Evolutionary conservation across 345 rosid genomes (phyloP).

Genomic region (Punica granatum): DNA sequence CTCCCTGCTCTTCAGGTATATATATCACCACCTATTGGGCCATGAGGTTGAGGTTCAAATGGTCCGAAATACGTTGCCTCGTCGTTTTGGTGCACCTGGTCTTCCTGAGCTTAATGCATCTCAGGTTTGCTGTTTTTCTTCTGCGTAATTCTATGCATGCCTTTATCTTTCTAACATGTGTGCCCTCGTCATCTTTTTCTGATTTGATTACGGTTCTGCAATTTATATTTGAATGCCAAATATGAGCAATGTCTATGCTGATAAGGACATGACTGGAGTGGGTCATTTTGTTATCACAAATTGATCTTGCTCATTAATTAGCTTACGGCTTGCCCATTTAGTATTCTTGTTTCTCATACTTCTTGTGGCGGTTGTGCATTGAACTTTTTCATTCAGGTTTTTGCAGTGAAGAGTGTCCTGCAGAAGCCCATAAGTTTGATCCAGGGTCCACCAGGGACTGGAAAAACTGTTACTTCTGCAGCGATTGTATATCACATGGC

Average conservation of each 20-base stretch:
- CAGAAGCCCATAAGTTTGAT: conserved; percentile 97
- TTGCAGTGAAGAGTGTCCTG: conserved; percentile 96
- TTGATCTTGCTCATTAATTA: not conserved
- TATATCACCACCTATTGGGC: conserved; percentile 93
- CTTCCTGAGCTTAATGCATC: conserved; percentile 99
- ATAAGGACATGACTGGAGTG: not conserved
- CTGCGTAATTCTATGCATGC: not conserved
- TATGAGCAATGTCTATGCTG: not conserved
- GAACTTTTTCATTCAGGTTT: conserved; percentile 43
- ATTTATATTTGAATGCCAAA: not conserved
- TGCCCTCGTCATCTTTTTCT: not conserved
- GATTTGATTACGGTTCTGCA: not conserved
- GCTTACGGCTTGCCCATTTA: not conserved
- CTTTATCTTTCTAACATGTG: not conserved
- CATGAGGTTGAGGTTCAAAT: conserved; percentile 98
- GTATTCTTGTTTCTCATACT: not conserved
- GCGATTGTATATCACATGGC: conserved; percentile 99
- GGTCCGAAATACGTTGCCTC: conserved; percentile 86
- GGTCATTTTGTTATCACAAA: not conserved
- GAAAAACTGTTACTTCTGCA: conserved; percentile 99
- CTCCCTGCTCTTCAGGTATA: conserved; percentile 40
- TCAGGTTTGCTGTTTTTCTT: conserved; percentile 43
- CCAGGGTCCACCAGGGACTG: conserved; percentile 99
- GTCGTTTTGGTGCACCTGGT: conserved; percentile 99
- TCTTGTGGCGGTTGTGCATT: not conserved